phyloP scores from a whole-genome alignment of 1,284 basidiomycete genomes.

The Apiotrichum laibachii region DNA sequence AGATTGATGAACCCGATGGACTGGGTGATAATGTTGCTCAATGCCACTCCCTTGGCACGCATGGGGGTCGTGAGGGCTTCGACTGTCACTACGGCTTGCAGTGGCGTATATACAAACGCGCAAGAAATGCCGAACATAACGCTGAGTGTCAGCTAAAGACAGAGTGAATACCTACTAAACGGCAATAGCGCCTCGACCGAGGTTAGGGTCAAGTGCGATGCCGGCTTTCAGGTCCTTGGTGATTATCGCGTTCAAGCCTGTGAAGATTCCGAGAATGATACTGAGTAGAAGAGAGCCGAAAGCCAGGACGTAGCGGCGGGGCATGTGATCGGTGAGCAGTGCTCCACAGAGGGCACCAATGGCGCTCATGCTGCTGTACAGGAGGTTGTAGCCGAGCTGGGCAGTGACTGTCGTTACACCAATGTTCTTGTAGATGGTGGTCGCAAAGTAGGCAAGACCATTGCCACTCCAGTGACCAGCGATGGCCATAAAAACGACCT shows the following conservation, averaged over 20 bases:
- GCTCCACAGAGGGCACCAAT: constrained; percentile 51
- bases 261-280: neutral
- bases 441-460: constrained; percentile 53
- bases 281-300: constrained; percentile 12
- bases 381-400: constrained; percentile 57
- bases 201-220: neutral
- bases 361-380: constrained; percentile 56
- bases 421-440: constrained; percentile 35
- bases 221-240: neutral
- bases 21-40: constrained; percentile 53
- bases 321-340: constrained; percentile 12
- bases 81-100: constrained; percentile 59
- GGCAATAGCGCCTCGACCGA: constrained; percentile 1
- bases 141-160: no score
- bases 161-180: constrained; percentile 3
- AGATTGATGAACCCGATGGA: constrained; percentile 58
- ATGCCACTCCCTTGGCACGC: constrained; percentile 60
- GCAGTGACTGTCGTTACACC: constrained; percentile 10
- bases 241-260: constrained; percentile 1
- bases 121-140: constrained; percentile 9
- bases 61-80: constrained; percentile 60
- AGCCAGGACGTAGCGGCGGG: constrained; percentile 9
- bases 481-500: constrained; percentile 19
- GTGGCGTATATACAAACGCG: constrained; percentile 41
- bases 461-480: constrained; percentile 52